Conservation (phyloP, 2,329 filamentous ascomycete species). For the Phialophora expanda region DNA sequence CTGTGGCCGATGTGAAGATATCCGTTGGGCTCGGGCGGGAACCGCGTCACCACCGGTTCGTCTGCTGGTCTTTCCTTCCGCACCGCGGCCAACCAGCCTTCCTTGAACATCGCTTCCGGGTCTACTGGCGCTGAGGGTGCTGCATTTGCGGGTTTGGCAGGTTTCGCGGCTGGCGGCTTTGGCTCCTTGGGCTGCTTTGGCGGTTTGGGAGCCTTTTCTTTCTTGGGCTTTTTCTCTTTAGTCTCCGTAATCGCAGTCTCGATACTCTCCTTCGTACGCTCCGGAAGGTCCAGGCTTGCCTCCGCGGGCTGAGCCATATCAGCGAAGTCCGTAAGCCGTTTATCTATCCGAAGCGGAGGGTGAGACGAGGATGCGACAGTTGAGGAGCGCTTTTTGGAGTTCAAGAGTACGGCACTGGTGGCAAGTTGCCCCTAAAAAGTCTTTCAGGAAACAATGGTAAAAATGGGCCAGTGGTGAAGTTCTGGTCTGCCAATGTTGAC, state of each 20-base stretch:
- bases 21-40: constrained; percentile 88
- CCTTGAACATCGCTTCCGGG: constrained; percentile 75
- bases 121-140: constrained; percentile 45
- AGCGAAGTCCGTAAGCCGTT: not conserved
- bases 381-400: not conserved
- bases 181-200: constrained; percentile 43
- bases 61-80: constrained; percentile 70
- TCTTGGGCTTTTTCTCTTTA: constrained; percentile 43
- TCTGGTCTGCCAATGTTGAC: not conserved
- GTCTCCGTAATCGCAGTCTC: constrained; percentile 41
- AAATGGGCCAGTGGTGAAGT: not conserved
- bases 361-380: constrained; percentile 8
- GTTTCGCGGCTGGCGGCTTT: constrained; percentile 39
- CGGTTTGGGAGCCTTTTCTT: constrained; percentile 48
- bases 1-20: constrained; percentile 92
- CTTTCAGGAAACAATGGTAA: not conserved
- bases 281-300: constrained; percentile 31
- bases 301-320: constrained; percentile 35
- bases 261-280: constrained; percentile 47
- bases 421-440: not conserved
- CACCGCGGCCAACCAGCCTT: constrained; percentile 75
- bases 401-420: not conserved
- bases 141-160: constrained; percentile 43
- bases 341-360: constrained; percentile 9
- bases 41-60: constrained; percentile 65